Base-by-base conservation (phyloP, 1,139 yeast species). In the Nakaseomyces glabratus region DNA sequence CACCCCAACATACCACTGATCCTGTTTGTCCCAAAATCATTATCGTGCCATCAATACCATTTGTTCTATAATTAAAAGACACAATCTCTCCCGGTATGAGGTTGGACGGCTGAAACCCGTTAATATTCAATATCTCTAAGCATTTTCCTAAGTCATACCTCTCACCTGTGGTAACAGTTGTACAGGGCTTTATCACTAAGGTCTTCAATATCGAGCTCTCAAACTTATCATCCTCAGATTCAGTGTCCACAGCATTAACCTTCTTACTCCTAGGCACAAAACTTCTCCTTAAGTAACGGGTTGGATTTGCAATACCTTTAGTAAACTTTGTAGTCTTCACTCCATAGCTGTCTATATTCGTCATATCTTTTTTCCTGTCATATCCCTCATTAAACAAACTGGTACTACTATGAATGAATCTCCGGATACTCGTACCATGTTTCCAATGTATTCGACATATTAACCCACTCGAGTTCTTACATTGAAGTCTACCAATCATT, bases 1-100 rank as follows among this genome's bases (percentile, higher is more conserved):
- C 61, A 9, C 84, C 85, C 95, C 95, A 86, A 0, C 85, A 84
- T 9, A 84, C 84, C 4, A 84, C 58, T 0, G 90, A 72, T 2
- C 95, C 95, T 45, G 78, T 76, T 3, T 76, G 51, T 8, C 45
- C 68, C 35, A 84, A 58, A 1, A 84, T 62, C 60, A 82, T 67
- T 1, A 82, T 62, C 44, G 79, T 86, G 2, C 63, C 60, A 10
- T 46, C 45, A 4, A 41, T 38, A 7, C 62, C 64, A 20, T 49
- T 45, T 16, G 41, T 35, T n/a, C 43, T 35, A 25, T 59, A 60
- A 40, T 61, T 62, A 42, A 59, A 68, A 40, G 53, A 65, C 44
- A 82, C 65, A 18, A 82, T 85, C 50, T 82, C 93, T 24, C 76
- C 78, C 0, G 86, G 82, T 2, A 84, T 73, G n/a, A 81, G 50